Conservation (phyloP, 192 early-diverging fungal genomes). For the Backusella psychrophila region DNA sequence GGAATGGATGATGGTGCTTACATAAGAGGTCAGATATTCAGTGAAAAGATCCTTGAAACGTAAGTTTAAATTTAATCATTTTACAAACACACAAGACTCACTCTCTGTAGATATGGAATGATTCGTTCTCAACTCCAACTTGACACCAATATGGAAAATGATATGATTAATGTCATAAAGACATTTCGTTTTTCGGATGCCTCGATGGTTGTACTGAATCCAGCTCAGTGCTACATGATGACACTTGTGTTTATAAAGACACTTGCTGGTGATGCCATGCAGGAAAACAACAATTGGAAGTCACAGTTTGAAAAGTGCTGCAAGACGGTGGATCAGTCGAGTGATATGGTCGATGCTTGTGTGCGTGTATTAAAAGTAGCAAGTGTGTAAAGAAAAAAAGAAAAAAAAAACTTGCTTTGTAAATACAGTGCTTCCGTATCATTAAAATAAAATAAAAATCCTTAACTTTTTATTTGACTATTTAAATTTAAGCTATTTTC, state of each 20-base stretch:
- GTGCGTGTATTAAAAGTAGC: conserved; percentile 36
- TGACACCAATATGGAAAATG: conserved; percentile 26
- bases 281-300: conserved; percentile 9
- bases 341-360: conserved; percentile 41
- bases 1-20: conserved; percentile 12
- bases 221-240: conserved; percentile 37
- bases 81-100: neutral
- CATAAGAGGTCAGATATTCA: conserved; percentile 38
- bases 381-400: conserved; percentile 1
- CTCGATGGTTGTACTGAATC: conserved; percentile 27
- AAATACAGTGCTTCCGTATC: neutral
- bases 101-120: conserved; percentile 18
- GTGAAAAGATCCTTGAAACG: conserved; percentile 41
- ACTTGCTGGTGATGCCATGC: neutral
- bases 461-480: neutral
- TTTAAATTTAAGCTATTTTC: neutral
- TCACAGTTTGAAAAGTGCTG: conserved; percentile 30
- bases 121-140: conserved; percentile 32
- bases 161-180: conserved; percentile 32
- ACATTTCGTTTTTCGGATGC: conserved; percentile 36
- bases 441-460: neutral
- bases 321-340: conserved; percentile 31
- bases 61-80: conserved; percentile 3
- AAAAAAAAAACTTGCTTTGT: neutral
- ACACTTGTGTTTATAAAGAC: conserved; percentile 37